phyloP scores from a whole-genome alignment of 108 stramenopile genomes.

The Pseudonitzschia multistriata region DNA sequence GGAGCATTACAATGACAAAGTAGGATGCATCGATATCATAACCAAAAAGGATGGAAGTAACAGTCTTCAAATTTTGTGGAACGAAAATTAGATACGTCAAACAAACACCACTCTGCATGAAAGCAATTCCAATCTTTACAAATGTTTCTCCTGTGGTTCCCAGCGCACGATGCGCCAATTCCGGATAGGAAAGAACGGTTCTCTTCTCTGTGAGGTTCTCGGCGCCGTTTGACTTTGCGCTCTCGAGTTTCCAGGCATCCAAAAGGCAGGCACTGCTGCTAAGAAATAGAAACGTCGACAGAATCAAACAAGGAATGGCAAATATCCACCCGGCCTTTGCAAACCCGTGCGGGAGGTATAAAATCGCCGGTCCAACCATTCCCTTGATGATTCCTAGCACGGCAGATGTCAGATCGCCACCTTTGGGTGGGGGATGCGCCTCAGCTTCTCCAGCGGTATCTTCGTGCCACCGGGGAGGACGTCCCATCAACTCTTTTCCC shows the following conservation, averaged over 20 bases:
- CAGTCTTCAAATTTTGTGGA: slow-evolving; percentile 51
- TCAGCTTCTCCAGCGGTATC: slow-evolving; percentile 32
- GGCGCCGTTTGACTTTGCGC: background rate
- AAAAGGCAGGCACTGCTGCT: slow-evolving; percentile 45
- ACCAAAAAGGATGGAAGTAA: slow-evolving; percentile 16
- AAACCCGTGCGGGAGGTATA: slow-evolving; percentile 66
- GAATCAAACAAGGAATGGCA: slow-evolving; percentile 46
- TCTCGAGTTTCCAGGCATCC: slow-evolving; percentile 53
- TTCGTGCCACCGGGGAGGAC: slow-evolving; percentile 21
- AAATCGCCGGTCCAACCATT: slow-evolving; percentile 64
- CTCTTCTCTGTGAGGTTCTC: slow-evolving; percentile 2
- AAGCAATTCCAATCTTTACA: slow-evolving; percentile 59
- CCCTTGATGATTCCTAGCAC: slow-evolving; percentile 65
- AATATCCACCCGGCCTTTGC: slow-evolving; percentile 47
- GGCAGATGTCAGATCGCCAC: slow-evolving; percentile 46
- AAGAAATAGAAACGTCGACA: slow-evolving; percentile 45
- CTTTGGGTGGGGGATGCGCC: slow-evolving; percentile 33
- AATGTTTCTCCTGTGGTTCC: slow-evolving; percentile 39
- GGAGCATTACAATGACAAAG: slow-evolving; percentile 50
- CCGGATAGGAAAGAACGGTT: slow-evolving; percentile 54
- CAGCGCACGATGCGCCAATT: slow-evolving; percentile 55
- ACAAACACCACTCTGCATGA: slow-evolving; percentile 71
- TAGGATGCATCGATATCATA: slow-evolving; percentile 32
- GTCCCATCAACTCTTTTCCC: slow-evolving; percentile 22
- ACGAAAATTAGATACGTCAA: slow-evolving; percentile 79